A percentile compares a stretch with the other conserved stretches of the same genome.
Conservation (phyloP, 1,284 basidiomycete genomes). For the Rhodotorula sp. region DNA sequence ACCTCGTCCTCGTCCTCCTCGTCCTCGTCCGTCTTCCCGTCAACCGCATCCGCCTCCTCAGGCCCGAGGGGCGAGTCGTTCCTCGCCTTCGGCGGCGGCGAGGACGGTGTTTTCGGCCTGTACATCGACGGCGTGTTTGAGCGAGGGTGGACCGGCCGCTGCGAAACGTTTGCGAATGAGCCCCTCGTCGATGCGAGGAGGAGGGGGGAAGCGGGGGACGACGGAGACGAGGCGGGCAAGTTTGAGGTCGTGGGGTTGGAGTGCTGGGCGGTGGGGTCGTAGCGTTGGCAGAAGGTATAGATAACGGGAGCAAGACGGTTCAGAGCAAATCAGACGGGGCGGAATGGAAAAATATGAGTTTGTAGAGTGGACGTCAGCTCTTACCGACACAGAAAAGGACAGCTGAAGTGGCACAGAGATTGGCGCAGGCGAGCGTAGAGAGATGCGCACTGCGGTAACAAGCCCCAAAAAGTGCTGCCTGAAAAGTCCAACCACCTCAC, state of each 20-base stretch:
- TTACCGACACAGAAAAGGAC: too few relatives aligned
- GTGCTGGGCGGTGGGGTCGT: slow-evolving; percentile 41
- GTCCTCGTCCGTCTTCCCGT: slow-evolving; percentile 71
- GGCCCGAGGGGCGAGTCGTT: not conserved
- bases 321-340: too few relatives aligned
- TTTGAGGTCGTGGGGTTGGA: slow-evolving; percentile 45
- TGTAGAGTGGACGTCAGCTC: too few relatives aligned
- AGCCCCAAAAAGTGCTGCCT: too few relatives aligned
- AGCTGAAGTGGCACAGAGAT: too few relatives aligned
- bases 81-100: slow-evolving; percentile 74
- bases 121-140: slow-evolving; percentile 82
- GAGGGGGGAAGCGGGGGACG: slow-evolving; percentile 1
- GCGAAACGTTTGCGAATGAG: slow-evolving; percentile 86
- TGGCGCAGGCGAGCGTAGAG: too few relatives aligned
- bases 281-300: too few relatives aligned
- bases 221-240: slow-evolving; percentile 29
- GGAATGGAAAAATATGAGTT: too few relatives aligned
- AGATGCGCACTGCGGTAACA: too few relatives aligned
- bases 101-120: slow-evolving; percentile 83
- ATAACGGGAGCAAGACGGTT: too few relatives aligned
- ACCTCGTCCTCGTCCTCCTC: slow-evolving; percentile 75
- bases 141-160: slow-evolving; percentile 78
- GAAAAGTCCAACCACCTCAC: too few relatives aligned
- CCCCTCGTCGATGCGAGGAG: slow-evolving; percentile 16
- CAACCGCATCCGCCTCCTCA: too few relatives aligned